Base-by-base conservation (phyloP, 306 rosid genomes). In the Castanopsis chinensis region DNA sequence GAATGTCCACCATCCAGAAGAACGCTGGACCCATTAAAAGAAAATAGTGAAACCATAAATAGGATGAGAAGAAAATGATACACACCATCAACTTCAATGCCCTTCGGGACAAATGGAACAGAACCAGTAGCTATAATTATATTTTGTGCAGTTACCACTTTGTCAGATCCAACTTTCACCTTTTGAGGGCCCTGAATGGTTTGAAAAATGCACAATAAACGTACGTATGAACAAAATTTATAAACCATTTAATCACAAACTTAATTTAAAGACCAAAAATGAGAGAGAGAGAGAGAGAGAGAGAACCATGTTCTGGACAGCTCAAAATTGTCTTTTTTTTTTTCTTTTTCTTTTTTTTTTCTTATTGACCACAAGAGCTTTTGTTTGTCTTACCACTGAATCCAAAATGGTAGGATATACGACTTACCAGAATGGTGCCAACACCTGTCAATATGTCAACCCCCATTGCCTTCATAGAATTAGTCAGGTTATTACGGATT, bases 41-140 rank as follows among this genome's bases (percentile, higher is more conserved):
- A 73, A 74, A 60, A 79, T 41, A 74, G 21, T 59, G 71, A 41
- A 80, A 67, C 37, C 52, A 83, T 72, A 70, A 83, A 56, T 15
- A 54, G 64, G 72, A 25, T 28, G 45, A 51, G 68, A 83, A 83
- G 79, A 20, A 37, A 56, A 75, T 23, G 74, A 84, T 69, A 61
- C 45, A 80, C 23, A 69, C 99, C 99, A 74, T 95, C 99, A 35
- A 95, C 89, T 91, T 95, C 98, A 83, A 95, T 88, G 76, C 99
- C 99, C 88, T 91, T 93, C 2, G 99, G 98, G 84, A 95, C 98
- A 33, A 95, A 95, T 64, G 99, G 99, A 83, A 93, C 96, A 72
- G 99, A 95, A 67, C 98, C 99, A 45, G 99, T 95, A 43, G 99
- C 99, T 79, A 95, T 90, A 78, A 95, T 95, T 83, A 95, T 88